Evolutionary conservation across 208 protist species (phyloP), one percentile per base, ranked within the genome.

Genomic region (Balamuthia mandrillaris): DNA sequence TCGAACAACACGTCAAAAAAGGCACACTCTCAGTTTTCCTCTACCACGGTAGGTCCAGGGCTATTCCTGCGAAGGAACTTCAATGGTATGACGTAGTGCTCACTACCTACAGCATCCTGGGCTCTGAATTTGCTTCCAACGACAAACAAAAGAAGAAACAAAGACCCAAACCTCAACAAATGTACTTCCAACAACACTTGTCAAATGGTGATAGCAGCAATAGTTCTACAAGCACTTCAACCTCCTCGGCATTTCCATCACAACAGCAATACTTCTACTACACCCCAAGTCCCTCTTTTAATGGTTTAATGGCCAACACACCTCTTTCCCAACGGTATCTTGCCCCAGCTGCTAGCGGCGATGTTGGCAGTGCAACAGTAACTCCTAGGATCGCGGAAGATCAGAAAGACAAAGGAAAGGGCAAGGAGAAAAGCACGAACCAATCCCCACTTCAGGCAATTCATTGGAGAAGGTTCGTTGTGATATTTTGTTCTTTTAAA

Each of bases 61-160:
- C 49, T 6, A 16, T 21, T 9, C 49, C 58, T 35, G 33, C 47
- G 9, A 52, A 35, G 51, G 44, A 42, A n/a, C 51, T 81, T 45
- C 16, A 41, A n/a, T 29, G 33, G 37, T 52, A 81, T 35, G 9
- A 29, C 7, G 63, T 81, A 21, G 72, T 81, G 72, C 44, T 81
- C 31, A 81, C 72, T 3, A 81, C 72, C 44, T 81, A 81, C 51
- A 81, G 63, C 51, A 61, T 81, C 49, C 49, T 81, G n/a, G 49
- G 31, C 33, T 63, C 44, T 37, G 72, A 81, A 37, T 81, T 47
- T 52, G 5, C 4, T 29, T 39, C 49, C 44, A 45, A 77, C 10
- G 45, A 7, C 33, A 27, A 7, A 33, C 14, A 41, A 21, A 77
- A 47, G 44, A 54, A 49, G 44, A 24, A 16, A 39, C 24, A 29